A percentile compares a stretch with the other conserved stretches of the same genome.
Evolutionary conservation across 805 yeast species (phyloP).

Genomic region (Candida sonorensis): DNA sequence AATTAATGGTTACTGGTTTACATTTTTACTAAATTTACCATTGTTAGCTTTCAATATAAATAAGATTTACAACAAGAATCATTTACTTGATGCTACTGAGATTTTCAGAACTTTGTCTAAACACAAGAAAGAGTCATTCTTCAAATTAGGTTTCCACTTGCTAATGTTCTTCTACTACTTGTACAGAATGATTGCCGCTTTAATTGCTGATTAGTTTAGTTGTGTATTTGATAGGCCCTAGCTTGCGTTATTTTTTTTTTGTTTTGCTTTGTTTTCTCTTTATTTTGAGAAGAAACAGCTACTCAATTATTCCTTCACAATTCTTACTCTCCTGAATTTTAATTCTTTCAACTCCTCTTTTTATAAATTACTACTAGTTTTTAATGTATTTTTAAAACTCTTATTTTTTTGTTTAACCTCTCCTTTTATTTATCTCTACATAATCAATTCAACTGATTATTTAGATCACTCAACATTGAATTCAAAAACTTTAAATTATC

Average conservation of each 20-base stretch:
- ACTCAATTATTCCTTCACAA: no score
- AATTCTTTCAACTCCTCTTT: no score
- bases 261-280: no score
- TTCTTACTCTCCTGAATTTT: no score
- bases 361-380: no score
- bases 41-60: slow-evolving; percentile 76
- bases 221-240: slow-evolving; percentile 2
- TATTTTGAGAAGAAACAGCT: no score
- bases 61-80: slow-evolving; percentile 72
- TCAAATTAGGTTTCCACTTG: slow-evolving; percentile 86
- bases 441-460: not conserved
- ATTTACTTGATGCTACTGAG: slow-evolving; percentile 92
- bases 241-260: slow-evolving; percentile 3
- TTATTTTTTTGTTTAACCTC: no score
- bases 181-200: slow-evolving; percentile 92
- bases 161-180: slow-evolving; percentile 91
- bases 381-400: no score
- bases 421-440: no score
- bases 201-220: slow-evolving; percentile 57
- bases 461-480: slow-evolving; percentile 13
- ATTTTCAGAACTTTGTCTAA: slow-evolving; percentile 89
- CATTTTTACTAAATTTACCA: slow-evolving; percentile 77
- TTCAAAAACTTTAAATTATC: slow-evolving; percentile 24
- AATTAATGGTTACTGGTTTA: slow-evolving; percentile 88
- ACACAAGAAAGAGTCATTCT: slow-evolving; percentile 87